Percentiles rank a stretch among this genome's conserved stretches.
These are phyloP conservation scores for Neopestalotiopsis sp. DNA, from an alignment of 2,329 filamentous ascomycete genomes.

Conservation along the genomic window DNA sequence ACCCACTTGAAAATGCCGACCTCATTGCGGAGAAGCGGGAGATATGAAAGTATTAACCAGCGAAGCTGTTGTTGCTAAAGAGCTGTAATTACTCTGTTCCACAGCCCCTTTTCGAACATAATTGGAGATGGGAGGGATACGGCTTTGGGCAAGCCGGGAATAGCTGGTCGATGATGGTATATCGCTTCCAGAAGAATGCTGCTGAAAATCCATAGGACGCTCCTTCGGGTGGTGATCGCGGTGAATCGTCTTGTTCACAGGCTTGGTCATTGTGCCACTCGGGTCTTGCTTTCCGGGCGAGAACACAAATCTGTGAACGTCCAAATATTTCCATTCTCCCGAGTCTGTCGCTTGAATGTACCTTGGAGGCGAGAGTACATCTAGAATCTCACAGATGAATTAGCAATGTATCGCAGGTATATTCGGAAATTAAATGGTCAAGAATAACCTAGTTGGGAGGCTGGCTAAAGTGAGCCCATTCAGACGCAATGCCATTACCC, in stretches of 20 bases:
- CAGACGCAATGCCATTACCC: background rate
- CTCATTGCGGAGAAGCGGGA: background rate
- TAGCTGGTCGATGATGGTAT: background rate
- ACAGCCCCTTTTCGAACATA: background rate
- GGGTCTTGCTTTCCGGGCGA: background rate
- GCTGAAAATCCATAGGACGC: background rate
- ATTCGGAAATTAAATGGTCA: background rate
- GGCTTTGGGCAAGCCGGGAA: background rate
- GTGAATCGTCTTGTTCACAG: background rate
- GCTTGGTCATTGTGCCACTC: background rate
- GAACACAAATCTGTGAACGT: background rate
- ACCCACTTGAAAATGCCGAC: background rate
- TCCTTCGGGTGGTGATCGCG: background rate
- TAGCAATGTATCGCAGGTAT: background rate
- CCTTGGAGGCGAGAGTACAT: background rate
- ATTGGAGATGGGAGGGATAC: background rate
- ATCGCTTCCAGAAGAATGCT: background rate
- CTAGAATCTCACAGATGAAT: background rate
- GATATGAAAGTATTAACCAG: background rate
- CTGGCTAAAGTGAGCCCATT: background rate
- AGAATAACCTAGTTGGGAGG: background rate
- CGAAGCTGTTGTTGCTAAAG: background rate
- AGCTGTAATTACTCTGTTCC: background rate
- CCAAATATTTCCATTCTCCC: background rate
- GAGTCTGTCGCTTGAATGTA: background rate